Percentiles rank a stretch among this genome's conserved stretches.
Evolutionary conservation across 2,329 filamentous ascomycete genomes (phyloP).

Genomic region (Penicillium digitatum): DNA sequence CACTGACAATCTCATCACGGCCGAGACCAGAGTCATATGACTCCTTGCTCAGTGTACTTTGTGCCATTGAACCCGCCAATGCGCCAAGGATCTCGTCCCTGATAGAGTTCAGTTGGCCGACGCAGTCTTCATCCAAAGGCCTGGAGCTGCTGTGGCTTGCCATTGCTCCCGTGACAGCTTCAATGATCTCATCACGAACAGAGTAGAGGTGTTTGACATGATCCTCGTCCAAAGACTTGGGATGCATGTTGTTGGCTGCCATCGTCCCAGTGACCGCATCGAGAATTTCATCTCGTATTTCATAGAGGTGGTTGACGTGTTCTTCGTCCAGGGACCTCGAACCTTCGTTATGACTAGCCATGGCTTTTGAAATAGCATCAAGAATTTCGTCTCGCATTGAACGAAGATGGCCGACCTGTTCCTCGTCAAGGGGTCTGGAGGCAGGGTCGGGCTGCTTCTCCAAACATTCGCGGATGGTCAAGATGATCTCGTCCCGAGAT

Average conservation of each 20-base stretch:
- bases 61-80: slow-evolving; percentile 29
- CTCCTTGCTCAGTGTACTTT: slow-evolving; percentile 31
- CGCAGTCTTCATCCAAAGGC: slow-evolving; percentile 24
- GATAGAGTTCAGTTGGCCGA: slow-evolving; percentile 28
- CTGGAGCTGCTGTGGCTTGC: slow-evolving; percentile 10
- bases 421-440: slow-evolving; percentile 23
- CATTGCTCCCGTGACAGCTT: slow-evolving; percentile 12
- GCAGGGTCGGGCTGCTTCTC: slow-evolving; percentile 64
- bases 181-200: slow-evolving; percentile 32
- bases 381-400: slow-evolving; percentile 34
- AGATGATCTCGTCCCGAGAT: slow-evolving; percentile 77
- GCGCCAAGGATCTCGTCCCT: slow-evolving; percentile 36
- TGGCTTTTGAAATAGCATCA: slow-evolving; percentile 26
- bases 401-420: slow-evolving; percentile 23
- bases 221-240: slow-evolving; percentile 23
- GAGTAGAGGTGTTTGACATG: slow-evolving; percentile 19
- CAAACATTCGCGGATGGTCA: slow-evolving; percentile 78
- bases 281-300: slow-evolving; percentile 31
- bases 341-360: slow-evolving; percentile 23
- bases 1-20: slow-evolving; percentile 56
- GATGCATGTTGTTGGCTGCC: slow-evolving; percentile 18
- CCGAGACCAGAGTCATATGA: slow-evolving; percentile 42
- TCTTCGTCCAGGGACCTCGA: slow-evolving; percentile 22
- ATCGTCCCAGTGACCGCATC: slow-evolving; percentile 27
- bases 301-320: slow-evolving; percentile 19